Percentiles rank a stretch among this genome's conserved stretches.
Conservation (phyloP, 805 yeast species). For the Candida wancherniae region DNA sequence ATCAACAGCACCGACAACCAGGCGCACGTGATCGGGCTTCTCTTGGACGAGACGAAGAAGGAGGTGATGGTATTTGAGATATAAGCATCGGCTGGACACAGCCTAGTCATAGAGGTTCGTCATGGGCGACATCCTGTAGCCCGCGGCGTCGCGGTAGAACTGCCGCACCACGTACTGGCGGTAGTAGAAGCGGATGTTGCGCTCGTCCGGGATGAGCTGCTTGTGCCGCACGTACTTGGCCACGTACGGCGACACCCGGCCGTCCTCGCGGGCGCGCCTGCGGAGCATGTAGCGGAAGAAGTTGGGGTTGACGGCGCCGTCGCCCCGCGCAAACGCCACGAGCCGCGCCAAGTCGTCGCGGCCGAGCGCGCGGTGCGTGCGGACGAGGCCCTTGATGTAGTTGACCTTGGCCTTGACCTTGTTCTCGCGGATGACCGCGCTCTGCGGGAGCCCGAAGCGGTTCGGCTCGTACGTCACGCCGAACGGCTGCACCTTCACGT, state of each 20-base stretch:
- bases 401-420: slow-evolving; percentile 22
- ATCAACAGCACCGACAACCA: slow-evolving; percentile 22
- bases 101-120: slow-evolving; percentile 26
- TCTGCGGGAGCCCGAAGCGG: slow-evolving; percentile 28
- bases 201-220: slow-evolving; percentile 25
- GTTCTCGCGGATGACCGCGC: slow-evolving; percentile 24
- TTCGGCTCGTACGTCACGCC: slow-evolving; percentile 31
- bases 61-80: slow-evolving; percentile 38
- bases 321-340: slow-evolving; percentile 13
- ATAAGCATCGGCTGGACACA: slow-evolving; percentile 28
- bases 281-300: slow-evolving; percentile 26
- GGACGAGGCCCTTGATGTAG: slow-evolving; percentile 19
- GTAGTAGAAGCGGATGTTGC: slow-evolving; percentile 24
- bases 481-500: slow-evolving; percentile 24
- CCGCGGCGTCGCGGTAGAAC: slow-evolving; percentile 21
- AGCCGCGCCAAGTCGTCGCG: slow-evolving; percentile 16
- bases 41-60: slow-evolving; percentile 37
- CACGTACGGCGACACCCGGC: slow-evolving; percentile 15
- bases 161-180: slow-evolving; percentile 28
- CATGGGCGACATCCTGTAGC: slow-evolving; percentile 23
- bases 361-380: slow-evolving; percentile 19
- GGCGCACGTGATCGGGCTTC: slow-evolving; percentile 26
- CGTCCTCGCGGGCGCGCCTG: slow-evolving; percentile 17
- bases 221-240: slow-evolving; percentile 20
- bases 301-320: slow-evolving; percentile 16